A percentile compares a stretch with the other conserved stretches of the same genome.
These are phyloP conservation scores for Nidula niveotomentosa DNA, from an alignment of 1,284 basidiomycete species.

Conservation along the genomic window DNA sequence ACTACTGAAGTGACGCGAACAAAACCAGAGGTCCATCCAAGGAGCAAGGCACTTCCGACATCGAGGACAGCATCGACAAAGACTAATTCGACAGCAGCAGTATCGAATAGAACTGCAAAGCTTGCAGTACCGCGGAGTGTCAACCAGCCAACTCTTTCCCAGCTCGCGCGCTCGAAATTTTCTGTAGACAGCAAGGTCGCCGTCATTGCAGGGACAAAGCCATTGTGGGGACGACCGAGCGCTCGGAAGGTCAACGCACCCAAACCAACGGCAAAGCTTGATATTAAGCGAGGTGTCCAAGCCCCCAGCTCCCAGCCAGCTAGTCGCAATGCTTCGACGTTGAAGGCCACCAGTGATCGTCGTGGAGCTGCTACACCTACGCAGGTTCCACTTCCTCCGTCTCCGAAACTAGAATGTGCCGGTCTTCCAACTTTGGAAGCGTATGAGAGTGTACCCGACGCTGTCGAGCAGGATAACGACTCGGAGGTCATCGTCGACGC, in stretches of 20 bases:
- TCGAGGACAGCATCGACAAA: not conserved
- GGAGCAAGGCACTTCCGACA: too few species aligned
- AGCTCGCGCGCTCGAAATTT: constrained; percentile 9
- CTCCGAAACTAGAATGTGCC: constrained; percentile 14
- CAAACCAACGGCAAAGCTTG: not conserved
- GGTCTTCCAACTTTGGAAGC: constrained; percentile 2
- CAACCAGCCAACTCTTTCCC: constrained; percentile 19
- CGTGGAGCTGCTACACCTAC: constrained; percentile 11
- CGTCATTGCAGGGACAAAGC: not conserved
- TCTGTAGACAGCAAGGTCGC: not conserved
- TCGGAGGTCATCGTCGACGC: too few species aligned
- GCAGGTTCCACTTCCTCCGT: constrained; percentile 23
- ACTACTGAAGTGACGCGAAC: too few species aligned
- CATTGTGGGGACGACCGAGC: constrained; percentile 4
- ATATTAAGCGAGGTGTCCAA: constrained; percentile 8
- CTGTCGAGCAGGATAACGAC: constrained; percentile 3
- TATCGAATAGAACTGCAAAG: not conserved
- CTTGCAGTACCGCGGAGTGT: constrained; percentile 8
- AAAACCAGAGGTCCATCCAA: too few species aligned
- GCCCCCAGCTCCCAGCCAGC: not conserved
- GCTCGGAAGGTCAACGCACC: not conserved
- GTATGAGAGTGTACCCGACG: constrained; percentile 4
- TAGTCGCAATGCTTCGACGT: not conserved
- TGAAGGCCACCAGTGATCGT: not conserved
- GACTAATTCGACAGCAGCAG: not conserved